A percentile compares a stretch with the other conserved stretches of the same genome.
These are phyloP conservation scores for Vigna radiata DNA, from an alignment of 306 rosid genomes.

Conservation along the genomic window DNA sequence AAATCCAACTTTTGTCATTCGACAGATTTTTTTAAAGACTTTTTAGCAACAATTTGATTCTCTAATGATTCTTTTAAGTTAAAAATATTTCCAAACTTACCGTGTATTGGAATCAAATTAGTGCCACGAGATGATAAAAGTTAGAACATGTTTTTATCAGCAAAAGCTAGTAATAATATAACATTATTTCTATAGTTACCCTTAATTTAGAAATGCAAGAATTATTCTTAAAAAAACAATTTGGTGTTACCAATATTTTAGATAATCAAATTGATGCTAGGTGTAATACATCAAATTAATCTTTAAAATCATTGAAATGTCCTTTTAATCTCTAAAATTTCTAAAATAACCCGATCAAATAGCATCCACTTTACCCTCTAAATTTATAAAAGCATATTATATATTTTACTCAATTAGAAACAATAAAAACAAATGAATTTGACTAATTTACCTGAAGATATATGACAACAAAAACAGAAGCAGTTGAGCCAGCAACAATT, in stretches of 20 bases:
- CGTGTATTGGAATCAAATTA: background rate
- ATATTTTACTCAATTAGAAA: too few relatives aligned
- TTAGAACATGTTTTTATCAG: background rate
- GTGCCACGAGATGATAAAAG: background rate
- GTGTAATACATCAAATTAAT: background rate
- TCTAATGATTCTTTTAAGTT: slow-evolving; percentile 1
- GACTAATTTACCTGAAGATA: slow-evolving; percentile 66
- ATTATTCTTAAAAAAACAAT: background rate
- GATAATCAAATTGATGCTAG: too few relatives aligned
- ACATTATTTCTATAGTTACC: background rate
- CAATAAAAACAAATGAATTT: background rate
- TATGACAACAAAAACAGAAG: slow-evolving; percentile 53
- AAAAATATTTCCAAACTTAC: slow-evolving; percentile 3
- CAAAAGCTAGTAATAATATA: background rate
- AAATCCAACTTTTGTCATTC: slow-evolving; percentile 30
- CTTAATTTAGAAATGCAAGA: background rate
- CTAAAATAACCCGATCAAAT: background rate
- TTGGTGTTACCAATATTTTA: slow-evolving; percentile 1
- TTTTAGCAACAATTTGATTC: slow-evolving; percentile 1
- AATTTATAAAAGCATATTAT: too few relatives aligned
- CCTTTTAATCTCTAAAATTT: background rate
- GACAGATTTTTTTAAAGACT: slow-evolving; percentile 11
- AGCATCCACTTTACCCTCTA: background rate
- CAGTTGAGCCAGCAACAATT: slow-evolving; percentile 59
- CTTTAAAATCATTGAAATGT: background rate